Conservation (phyloP, 2,329 filamentous ascomycete species). For the Sclerotinia nivalis region DNA sequence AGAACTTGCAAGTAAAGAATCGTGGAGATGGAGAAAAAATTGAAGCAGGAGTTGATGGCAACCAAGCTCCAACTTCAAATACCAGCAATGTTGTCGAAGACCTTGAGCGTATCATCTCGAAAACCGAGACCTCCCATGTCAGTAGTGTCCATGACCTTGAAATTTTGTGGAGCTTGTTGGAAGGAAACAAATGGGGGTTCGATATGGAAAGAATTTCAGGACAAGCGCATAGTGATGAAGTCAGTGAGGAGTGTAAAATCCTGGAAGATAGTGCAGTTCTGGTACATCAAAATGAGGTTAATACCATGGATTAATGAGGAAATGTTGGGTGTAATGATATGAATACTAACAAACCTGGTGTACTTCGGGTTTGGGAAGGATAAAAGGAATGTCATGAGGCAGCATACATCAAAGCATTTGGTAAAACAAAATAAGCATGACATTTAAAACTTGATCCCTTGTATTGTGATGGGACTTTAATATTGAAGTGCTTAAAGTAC, state of each 20-base stretch:
- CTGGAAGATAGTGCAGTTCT: neutral
- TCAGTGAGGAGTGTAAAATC: too few relatives aligned
- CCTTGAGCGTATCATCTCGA: too few relatives aligned
- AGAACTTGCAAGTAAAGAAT: neutral
- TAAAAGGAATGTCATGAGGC: neutral
- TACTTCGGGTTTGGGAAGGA: neutral
- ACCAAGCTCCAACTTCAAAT: neutral
- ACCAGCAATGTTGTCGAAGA: neutral
- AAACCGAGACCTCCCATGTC: neutral
- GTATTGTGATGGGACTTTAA: neutral
- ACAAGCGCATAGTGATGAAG: neutral
- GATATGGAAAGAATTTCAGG: neutral
- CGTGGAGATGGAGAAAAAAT: neutral
- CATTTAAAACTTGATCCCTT: neutral
- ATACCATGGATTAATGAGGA: neutral
- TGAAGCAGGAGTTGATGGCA: neutral
- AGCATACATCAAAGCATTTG: neutral
- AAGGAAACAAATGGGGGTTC: neutral
- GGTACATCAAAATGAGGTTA: neutral
- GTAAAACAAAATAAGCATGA: neutral
- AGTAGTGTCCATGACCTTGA: neutral
- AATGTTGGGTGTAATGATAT: neutral
- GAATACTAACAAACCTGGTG: neutral
- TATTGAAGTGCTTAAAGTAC: too few relatives aligned
- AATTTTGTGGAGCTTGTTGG: neutral